A percentile compares a stretch with the other conserved stretches of the same genome.
Conservation (phyloP, 345 rosid genomes). For the Populus alba region DNA sequence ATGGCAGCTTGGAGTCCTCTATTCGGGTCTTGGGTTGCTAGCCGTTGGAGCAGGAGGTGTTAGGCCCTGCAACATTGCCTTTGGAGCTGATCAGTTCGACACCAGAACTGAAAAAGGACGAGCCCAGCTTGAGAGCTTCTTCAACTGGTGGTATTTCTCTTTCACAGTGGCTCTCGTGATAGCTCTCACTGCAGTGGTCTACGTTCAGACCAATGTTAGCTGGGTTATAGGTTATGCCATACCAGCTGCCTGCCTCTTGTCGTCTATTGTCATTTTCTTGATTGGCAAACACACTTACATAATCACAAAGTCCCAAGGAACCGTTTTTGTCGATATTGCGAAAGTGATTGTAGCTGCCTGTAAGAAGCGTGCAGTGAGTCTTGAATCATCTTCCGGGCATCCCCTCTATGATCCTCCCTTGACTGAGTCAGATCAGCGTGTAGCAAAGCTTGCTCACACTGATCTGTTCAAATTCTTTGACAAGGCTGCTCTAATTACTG, state of each 20-base stretch:
- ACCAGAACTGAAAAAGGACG: conserved; percentile 47
- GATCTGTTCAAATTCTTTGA: conserved; percentile 48
- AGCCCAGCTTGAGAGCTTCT: conserved; percentile 57
- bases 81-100: conserved; percentile 79
- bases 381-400: neutral
- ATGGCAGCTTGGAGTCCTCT: conserved; percentile 55
- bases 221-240: conserved; percentile 62
- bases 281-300: conserved; percentile 52
- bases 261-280: conserved; percentile 51
- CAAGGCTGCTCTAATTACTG: conserved; percentile 48
- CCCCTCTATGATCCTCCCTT: conserved; percentile 43
- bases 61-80: conserved; percentile 75
- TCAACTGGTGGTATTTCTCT: conserved; percentile 83
- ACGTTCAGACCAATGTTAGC: conserved; percentile 60
- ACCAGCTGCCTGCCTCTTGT: conserved; percentile 53
- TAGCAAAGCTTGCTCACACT: conserved; percentile 28
- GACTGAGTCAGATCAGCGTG: conserved; percentile 3
- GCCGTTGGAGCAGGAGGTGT: conserved; percentile 70
- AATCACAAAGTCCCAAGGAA: conserved; percentile 48
- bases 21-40: conserved; percentile 42
- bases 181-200: conserved; percentile 61
- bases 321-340: conserved; percentile 46
- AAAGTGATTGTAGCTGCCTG: conserved; percentile 51
- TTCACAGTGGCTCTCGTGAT: conserved; percentile 55
- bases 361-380: conserved; percentile 29